Evolutionary conservation across 2,329 filamentous ascomycete species (phyloP).

Genomic region (Herpotrichia juniperi): DNA sequence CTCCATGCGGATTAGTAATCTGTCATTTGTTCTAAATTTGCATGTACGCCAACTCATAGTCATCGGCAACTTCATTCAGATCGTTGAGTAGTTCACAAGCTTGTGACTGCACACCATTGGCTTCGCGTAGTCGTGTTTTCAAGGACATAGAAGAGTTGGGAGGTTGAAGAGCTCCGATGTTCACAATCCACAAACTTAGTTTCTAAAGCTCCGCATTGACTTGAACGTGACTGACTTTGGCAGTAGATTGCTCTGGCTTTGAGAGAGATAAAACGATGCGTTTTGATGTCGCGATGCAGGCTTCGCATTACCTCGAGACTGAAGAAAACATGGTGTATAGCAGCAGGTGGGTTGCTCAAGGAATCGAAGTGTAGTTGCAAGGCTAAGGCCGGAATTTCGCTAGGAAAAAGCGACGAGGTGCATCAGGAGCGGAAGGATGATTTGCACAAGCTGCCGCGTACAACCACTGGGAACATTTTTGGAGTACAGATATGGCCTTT

Average conservation of each 20-base stretch:
- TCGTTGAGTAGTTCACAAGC: slow-evolving; percentile 16
- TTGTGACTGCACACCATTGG: slow-evolving; percentile 14
- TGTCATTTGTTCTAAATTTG: slow-evolving; percentile 6
- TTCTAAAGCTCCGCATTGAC: slow-evolving; percentile 16
- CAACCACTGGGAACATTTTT: no score
- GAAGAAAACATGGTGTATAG: no score
- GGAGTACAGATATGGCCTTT: no score
- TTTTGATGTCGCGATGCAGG: slow-evolving; percentile 7
- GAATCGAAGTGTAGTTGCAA: no score
- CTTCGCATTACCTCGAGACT: slow-evolving; percentile 13
- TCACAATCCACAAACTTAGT: slow-evolving; percentile 21
- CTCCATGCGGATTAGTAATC: no score
- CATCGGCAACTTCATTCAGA: slow-evolving; percentile 13
- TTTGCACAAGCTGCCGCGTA: no score
- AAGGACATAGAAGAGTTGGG: slow-evolving; percentile 16
- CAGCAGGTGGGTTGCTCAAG: no score
- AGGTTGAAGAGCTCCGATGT: slow-evolving; percentile 20
- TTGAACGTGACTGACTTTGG: background rate
- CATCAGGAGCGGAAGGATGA: no score
- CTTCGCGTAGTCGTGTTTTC: slow-evolving; percentile 19
- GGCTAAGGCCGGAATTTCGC: no score
- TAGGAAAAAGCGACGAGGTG: no score
- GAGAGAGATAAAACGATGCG: slow-evolving; percentile 9
- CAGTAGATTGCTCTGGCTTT: background rate
- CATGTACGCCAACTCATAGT: slow-evolving; percentile 11